A percentile compares a stretch with the other conserved stretches of the same genome.
These are phyloP conservation scores for Sporothrix humicola DNA, from an alignment of 2,329 filamentous ascomycete species.

Conservation along the genomic window DNA sequence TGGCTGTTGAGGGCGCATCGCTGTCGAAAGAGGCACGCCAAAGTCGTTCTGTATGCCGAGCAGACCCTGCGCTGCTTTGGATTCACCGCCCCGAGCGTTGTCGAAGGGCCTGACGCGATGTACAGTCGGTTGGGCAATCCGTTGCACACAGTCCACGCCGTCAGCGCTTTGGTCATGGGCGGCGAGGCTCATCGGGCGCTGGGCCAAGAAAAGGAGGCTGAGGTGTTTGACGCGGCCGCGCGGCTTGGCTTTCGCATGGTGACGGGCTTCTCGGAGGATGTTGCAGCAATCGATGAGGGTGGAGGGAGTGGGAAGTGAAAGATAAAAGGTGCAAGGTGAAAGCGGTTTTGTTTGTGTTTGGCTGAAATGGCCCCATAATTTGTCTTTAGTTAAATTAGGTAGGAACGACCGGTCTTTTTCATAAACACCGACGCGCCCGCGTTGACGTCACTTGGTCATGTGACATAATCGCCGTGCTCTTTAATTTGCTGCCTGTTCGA, in stretches of 20 bases:
- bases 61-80: constrained; percentile 47
- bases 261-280: constrained; percentile 45
- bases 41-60: constrained; percentile 43
- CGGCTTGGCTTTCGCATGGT: constrained; percentile 44
- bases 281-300: constrained; percentile 37
- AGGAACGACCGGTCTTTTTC: neutral
- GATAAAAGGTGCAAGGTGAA: neutral
- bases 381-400: neutral
- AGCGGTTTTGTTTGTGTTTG: neutral
- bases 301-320: neutral
- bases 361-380: too few relatives aligned
- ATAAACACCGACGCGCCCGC: neutral
- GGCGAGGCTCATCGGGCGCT: constrained; percentile 43
- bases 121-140: constrained; percentile 39
- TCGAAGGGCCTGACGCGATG: constrained; percentile 37
- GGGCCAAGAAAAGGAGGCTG: constrained; percentile 41
- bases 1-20: constrained; percentile 47
- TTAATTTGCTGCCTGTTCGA: neutral
- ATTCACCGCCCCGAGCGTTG: constrained; percentile 38
- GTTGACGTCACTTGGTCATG: neutral
- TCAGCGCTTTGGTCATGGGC: constrained; percentile 44
- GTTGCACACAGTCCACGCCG: constrained; percentile 47
- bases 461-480: neutral
- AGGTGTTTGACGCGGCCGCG: constrained; percentile 42
- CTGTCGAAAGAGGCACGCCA: constrained; percentile 44